These are phyloP conservation scores for Debaryomyces nepalensis DNA, from an alignment of 1,139 yeast genomes.

Conservation along the genomic window DNA sequence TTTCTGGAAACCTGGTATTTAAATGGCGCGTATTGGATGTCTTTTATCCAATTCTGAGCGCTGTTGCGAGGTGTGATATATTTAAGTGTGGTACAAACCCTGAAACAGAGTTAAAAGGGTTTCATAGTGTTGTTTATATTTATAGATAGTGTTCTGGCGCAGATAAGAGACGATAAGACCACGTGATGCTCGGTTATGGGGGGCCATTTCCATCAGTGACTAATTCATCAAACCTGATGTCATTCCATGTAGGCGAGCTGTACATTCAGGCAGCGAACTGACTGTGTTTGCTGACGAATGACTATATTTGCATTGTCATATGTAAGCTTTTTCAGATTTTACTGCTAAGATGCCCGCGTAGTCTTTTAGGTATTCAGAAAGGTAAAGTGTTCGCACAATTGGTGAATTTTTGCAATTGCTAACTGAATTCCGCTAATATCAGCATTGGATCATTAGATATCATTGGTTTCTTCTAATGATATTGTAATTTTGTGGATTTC, in stretches of 20 bases:
- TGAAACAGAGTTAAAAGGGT: neutral
- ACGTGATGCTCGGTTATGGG: conserved; percentile 2
- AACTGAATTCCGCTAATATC: no score
- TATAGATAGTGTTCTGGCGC: conserved; percentile 2
- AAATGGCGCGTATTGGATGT: neutral
- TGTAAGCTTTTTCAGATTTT: neutral
- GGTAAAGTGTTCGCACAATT: neutral
- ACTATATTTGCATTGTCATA: neutral
- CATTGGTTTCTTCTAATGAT: no score
- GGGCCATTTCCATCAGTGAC: conserved; percentile 3
- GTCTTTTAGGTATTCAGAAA: no score
- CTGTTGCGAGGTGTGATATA: neutral
- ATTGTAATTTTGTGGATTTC: no score
- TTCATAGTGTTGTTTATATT: conserved; percentile 2
- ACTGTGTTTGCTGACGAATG: neutral
- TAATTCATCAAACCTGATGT: conserved; percentile 2
- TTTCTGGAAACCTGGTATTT: neutral
- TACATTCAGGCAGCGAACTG: neutral
- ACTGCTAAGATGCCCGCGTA: no score
- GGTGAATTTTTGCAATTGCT: conserved; percentile 5
- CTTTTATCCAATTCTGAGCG: neutral
- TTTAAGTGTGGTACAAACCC: neutral
- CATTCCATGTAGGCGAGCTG: neutral
- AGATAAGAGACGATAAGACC: conserved; percentile 6
- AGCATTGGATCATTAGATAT: no score